A percentile compares a stretch with the other conserved stretches of the same genome.
These are phyloP conservation scores for Cercospora beticola DNA, from an alignment of 2,329 filamentous ascomycete genomes.

Conservation along the genomic window DNA sequence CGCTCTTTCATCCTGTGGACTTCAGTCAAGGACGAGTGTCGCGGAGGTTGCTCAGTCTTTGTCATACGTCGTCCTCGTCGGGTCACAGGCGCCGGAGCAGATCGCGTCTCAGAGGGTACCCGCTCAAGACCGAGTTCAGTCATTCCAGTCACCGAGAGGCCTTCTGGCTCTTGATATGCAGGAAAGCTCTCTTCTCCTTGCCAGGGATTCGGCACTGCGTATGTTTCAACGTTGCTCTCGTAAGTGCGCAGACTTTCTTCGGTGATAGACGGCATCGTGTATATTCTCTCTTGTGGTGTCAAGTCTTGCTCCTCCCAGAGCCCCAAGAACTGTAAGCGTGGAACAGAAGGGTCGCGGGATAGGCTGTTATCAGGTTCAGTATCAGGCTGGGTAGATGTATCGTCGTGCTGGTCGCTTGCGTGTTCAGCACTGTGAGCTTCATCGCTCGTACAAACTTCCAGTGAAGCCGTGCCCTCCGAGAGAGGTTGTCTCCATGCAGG, in stretches of 20 bases:
- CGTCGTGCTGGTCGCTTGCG: neutral
- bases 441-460: neutral
- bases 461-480: neutral
- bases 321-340: neutral
- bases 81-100: conserved; percentile 5
- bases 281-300: neutral
- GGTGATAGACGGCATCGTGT: conserved; percentile 3
- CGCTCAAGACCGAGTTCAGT: conserved; percentile 1
- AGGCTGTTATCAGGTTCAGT: neutral
- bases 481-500: neutral
- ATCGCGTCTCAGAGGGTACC: conserved; percentile 3
- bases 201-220: neutral
- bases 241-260: conserved; percentile 7
- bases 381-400: neutral
- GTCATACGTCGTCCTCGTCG: conserved; percentile 15
- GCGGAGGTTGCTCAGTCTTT: conserved; percentile 15
- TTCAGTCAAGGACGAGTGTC: conserved; percentile 23
- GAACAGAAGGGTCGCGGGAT: neutral
- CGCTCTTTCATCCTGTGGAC: conserved; percentile 16
- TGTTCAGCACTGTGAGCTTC: neutral
- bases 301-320: neutral
- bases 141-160: neutral
- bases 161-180: neutral
- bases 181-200: neutral
- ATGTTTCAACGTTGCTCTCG: neutral